Conservation (phyloP, 352 stramenopile genomes). For the Globisporangium viniferum region DNA sequence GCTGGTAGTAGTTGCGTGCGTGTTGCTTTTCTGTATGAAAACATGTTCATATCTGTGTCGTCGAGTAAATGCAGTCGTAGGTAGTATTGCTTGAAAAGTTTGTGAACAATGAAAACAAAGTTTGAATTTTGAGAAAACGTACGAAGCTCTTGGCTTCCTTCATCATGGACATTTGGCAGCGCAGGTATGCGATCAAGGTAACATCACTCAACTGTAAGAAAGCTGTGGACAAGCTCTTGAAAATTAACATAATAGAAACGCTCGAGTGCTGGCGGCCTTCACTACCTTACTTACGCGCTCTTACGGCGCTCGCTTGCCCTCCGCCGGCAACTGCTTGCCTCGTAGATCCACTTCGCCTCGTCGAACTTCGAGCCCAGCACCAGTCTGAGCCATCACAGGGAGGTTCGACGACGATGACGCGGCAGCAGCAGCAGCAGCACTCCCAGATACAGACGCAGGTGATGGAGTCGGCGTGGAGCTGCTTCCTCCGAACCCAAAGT, state of each 20-base stretch:
- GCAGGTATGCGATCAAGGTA: too few species aligned
- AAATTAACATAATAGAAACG: too few species aligned
- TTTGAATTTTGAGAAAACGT: too few species aligned
- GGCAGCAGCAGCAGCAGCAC: neutral
- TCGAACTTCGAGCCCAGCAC: neutral
- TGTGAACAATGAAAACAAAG: too few species aligned
- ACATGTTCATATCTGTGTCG: neutral
- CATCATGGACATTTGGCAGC: too few species aligned
- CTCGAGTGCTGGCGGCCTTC: too few species aligned
- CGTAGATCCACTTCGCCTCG: neutral
- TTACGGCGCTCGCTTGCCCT: neutral
- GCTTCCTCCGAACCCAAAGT: slow-evolving; percentile 9
- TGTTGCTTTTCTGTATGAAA: too few species aligned
- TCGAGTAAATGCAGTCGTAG: neutral
- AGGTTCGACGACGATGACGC: neutral
- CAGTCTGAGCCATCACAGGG: neutral
- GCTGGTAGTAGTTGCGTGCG: neutral
- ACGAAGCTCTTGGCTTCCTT: too few species aligned
- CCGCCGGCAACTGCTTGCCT: neutral
- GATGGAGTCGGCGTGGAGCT: neutral
- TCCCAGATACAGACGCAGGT: neutral
- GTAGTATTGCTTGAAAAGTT: neutral
- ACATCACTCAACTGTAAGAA: too few species aligned
- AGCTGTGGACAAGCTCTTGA: too few species aligned
- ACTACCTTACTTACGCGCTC: neutral